A percentile compares a stretch with the other conserved stretches of the same genome.
Evolutionary conservation across 108 stramenopile genomes (phyloP).

Genomic region (Aurantiochytrium sp.): DNA sequence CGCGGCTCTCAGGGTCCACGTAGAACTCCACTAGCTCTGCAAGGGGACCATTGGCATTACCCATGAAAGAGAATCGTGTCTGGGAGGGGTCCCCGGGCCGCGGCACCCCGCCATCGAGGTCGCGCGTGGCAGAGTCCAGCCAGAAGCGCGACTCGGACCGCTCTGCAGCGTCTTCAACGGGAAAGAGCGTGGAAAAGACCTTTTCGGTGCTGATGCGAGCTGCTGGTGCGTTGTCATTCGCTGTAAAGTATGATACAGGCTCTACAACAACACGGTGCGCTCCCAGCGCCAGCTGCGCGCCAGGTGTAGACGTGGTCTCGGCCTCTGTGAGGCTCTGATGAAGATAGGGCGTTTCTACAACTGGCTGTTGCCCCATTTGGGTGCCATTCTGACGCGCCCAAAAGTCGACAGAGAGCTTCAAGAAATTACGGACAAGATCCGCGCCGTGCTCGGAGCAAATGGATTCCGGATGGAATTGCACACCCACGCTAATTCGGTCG

Average conservation of each 20-base stretch:
- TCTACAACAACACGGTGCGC: background rate
- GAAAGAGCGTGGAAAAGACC: background rate
- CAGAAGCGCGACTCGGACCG: background rate
- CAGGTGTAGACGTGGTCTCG: no score
- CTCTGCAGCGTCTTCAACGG: background rate
- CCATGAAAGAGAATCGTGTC: background rate
- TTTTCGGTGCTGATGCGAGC: background rate
- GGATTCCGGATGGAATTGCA: conserved; percentile 54
- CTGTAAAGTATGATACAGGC: background rate
- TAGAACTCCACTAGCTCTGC: background rate
- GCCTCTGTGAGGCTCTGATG: no score
- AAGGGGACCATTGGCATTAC: background rate
- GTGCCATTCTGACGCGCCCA: background rate
- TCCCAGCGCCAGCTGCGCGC: no score
- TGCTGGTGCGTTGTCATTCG: background rate
- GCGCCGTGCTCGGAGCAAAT: conserved; percentile 31
- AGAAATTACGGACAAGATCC: conserved; percentile 1
- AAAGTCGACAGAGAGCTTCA: background rate
- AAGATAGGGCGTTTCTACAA: no score
- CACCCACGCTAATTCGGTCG: conserved; percentile 32
- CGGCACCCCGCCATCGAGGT: background rate
- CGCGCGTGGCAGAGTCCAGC: background rate
- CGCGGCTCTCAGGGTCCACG: background rate
- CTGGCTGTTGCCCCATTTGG: no score
- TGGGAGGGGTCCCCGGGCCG: background rate